phyloP scores from a whole-genome alignment of 1,139 yeast species.

The Geotrichum restrictum region DNA sequence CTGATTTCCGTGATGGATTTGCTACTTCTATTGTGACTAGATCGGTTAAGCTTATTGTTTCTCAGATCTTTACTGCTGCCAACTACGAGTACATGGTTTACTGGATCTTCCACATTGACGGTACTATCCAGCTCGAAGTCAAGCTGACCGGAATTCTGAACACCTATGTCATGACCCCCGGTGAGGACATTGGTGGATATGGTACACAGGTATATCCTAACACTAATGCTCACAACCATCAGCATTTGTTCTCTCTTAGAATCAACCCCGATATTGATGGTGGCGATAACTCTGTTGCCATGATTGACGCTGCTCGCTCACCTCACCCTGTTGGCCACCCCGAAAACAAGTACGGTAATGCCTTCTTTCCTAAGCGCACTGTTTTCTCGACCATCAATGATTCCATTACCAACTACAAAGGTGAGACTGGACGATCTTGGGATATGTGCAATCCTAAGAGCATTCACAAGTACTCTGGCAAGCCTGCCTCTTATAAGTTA shows the following conservation, averaged over 20 bases:
- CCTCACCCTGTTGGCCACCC: slow-evolving; percentile 58
- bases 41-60: slow-evolving; percentile 66
- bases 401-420: slow-evolving; percentile 59
- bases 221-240: slow-evolving; percentile 81
- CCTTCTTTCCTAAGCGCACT: slow-evolving; percentile 60
- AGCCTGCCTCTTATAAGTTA: slow-evolving; percentile 71
- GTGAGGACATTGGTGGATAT: slow-evolving; percentile 67
- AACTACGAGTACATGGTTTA: slow-evolving; percentile 80
- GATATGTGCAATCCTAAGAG: slow-evolving; percentile 70
- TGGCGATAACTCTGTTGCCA: slow-evolving; percentile 68
- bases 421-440: slow-evolving; percentile 68
- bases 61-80: slow-evolving; percentile 81
- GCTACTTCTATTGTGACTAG: slow-evolving; percentile 71
- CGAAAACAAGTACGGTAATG: slow-evolving; percentile 73
- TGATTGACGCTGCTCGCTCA: slow-evolving; percentile 60
- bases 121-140: slow-evolving; percentile 71
- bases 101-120: slow-evolving; percentile 81
- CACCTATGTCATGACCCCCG: slow-evolving; percentile 60
- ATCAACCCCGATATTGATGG: slow-evolving; percentile 79
- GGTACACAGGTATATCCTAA: slow-evolving; percentile 78
- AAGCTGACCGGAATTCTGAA: slow-evolving; percentile 74
- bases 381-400: slow-evolving; percentile 64
- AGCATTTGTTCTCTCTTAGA: slow-evolving; percentile 76
- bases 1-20: slow-evolving; percentile 77
- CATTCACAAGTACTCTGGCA: slow-evolving; percentile 63